phyloP scores from a whole-genome alignment of 805 yeast genomes.

The Kluyveromyces lactis region DNA sequence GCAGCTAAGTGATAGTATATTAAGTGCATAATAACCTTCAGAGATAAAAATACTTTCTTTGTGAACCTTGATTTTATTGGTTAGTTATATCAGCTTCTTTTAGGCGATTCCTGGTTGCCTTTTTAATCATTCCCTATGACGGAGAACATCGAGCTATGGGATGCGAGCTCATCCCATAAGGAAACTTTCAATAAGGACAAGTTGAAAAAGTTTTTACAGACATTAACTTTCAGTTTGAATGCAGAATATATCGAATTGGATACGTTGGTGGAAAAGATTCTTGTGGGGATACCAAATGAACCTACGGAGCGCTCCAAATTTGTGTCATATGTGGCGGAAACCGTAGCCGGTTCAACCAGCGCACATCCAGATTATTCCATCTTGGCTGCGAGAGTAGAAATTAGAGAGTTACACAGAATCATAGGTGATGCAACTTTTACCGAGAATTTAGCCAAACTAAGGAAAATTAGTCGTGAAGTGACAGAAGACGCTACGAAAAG shows the following conservation, averaged over 20 bases:
- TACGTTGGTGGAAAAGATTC: conserved; percentile 84
- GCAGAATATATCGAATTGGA: conserved; percentile 82
- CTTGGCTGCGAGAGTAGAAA: conserved; percentile 88
- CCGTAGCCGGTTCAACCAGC: conserved; percentile 93
- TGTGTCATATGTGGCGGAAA: conserved; percentile 79
- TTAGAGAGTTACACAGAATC: conserved; percentile 83
- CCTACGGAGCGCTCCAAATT: conserved; percentile 86
- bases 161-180: conserved; percentile 2
- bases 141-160: background rate
- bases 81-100: too few relatives aligned
- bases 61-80: too few relatives aligned
- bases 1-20: too few relatives aligned
- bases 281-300: conserved; percentile 61
- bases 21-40: too few relatives aligned
- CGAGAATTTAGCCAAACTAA: conserved; percentile 9
- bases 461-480: conserved; percentile 1
- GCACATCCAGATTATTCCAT: conserved; percentile 95
- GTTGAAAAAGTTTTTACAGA: conserved; percentile 2
- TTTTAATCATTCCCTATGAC: conserved; percentile 2
- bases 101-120: too few relatives aligned
- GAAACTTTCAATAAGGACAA: background rate
- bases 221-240: conserved; percentile 80
- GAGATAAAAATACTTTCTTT: too few relatives aligned
- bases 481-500: background rate
- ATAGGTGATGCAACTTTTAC: conserved; percentile 10